A percentile compares a stretch with the other conserved stretches of the same genome.
These are phyloP conservation scores for Epithele typhae DNA, from an alignment of 768 basidiomycete species.

Conservation along the genomic window DNA sequence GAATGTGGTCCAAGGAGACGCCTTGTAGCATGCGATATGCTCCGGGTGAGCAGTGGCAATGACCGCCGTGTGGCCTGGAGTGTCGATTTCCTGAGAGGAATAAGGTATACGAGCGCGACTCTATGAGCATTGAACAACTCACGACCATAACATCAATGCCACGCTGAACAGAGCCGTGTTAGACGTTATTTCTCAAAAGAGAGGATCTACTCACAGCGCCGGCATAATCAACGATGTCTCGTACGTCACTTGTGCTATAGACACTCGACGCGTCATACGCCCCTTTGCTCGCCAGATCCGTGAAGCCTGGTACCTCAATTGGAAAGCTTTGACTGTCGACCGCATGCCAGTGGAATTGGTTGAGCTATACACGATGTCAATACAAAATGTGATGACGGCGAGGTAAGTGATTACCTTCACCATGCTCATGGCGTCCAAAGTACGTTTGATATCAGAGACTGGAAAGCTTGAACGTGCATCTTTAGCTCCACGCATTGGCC, in stretches of 20 bases:
- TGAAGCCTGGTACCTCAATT: constrained; percentile 54
- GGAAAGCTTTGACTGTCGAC: constrained; percentile 83
- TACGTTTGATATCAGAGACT: constrained; percentile 34
- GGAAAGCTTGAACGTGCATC: too few relatives aligned
- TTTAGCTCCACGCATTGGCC: too few relatives aligned
- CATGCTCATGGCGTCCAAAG: constrained; percentile 49
- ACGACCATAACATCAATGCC: too few relatives aligned
- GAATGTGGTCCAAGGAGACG: constrained; percentile 53
- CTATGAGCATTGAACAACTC: constrained; percentile 25
- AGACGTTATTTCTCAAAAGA: neutral
- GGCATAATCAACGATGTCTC: constrained; percentile 62
- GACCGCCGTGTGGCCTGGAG: constrained; percentile 74
- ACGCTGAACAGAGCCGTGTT: constrained; percentile 76
- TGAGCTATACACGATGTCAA: constrained; percentile 40
- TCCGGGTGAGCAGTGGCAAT: constrained; percentile 68
- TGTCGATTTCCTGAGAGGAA: constrained; percentile 64
- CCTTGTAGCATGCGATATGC: constrained; percentile 60
- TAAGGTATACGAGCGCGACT: neutral
- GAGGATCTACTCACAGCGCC: constrained; percentile 46
- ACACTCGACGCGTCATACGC: constrained; percentile 61
- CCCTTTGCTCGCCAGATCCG: constrained; percentile 55
- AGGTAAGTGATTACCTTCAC: constrained; percentile 34
- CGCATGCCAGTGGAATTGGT: constrained; percentile 82
- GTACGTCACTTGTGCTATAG: constrained; percentile 55
- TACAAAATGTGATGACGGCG: neutral